Conservation (phyloP, 2,329 filamentous ascomycete genomes). For the Boeremia exigua region DNA sequence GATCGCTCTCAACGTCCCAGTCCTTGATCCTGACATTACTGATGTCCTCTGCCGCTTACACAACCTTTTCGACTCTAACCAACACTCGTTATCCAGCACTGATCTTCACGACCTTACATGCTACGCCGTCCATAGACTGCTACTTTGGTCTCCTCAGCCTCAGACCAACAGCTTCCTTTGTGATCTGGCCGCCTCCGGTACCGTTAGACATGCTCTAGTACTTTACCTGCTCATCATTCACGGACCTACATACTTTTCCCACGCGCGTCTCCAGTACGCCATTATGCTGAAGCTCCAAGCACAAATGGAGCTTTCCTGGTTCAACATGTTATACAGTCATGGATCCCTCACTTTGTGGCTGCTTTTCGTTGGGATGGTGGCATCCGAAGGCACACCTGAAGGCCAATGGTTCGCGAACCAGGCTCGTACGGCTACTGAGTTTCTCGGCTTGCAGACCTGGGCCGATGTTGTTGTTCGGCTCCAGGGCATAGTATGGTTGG, state of each 20-base stretch:
- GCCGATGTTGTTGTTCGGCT: slow-evolving; percentile 5
- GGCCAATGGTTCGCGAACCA: slow-evolving; percentile 22
- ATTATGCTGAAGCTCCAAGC: slow-evolving; percentile 17
- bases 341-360: slow-evolving; percentile 22
- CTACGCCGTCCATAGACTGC: slow-evolving; percentile 60
- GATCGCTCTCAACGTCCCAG: slow-evolving; percentile 24
- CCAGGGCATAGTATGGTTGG: slow-evolving; percentile 20
- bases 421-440: background rate
- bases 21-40: slow-evolving; percentile 45
- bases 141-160: slow-evolving; percentile 35
- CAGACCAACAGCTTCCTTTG: slow-evolving; percentile 16
- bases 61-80: slow-evolving; percentile 48
- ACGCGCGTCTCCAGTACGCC: slow-evolving; percentile 41
- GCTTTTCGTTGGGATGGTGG: slow-evolving; percentile 23
- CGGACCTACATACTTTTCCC: slow-evolving; percentile 63
- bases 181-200: slow-evolving; percentile 21
- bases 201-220: slow-evolving; percentile 55
- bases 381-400: slow-evolving; percentile 15
- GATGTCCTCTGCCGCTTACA: slow-evolving; percentile 55
- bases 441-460: slow-evolving; percentile 11
- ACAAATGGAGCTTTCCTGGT: slow-evolving; percentile 14
- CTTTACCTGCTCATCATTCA: slow-evolving; percentile 63
- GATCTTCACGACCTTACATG: slow-evolving; percentile 63
- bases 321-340: slow-evolving; percentile 2
- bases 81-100: slow-evolving; percentile 45